Conservation (phyloP, 352 stramenopile genomes). For the Pythium angustatum region DNA sequence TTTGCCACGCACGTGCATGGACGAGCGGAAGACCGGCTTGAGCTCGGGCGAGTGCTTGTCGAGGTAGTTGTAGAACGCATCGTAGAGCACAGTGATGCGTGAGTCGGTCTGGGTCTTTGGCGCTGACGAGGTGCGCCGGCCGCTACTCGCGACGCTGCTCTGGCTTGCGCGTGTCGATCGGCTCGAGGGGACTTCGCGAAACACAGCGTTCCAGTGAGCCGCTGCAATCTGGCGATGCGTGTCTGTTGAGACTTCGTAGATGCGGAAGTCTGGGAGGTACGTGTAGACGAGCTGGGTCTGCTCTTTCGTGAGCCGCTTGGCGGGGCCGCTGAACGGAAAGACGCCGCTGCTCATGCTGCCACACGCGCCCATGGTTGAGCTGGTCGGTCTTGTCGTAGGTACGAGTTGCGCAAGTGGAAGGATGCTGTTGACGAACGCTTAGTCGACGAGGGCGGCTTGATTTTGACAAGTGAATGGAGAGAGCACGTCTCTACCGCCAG, state of each 20-base stretch:
- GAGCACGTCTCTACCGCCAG: too few relatives aligned
- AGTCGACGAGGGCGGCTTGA: background rate
- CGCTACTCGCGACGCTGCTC: slow-evolving; percentile 13
- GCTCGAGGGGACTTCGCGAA: slow-evolving; percentile 14
- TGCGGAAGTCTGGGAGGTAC: slow-evolving; percentile 42
- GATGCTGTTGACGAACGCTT: background rate
- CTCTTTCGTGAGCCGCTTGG: slow-evolving; percentile 25
- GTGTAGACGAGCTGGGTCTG: slow-evolving; percentile 36
- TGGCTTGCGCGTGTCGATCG: slow-evolving; percentile 23
- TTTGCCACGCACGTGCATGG: slow-evolving; percentile 73
- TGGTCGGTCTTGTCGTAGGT: too few relatives aligned
- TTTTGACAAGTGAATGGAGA: slow-evolving; percentile 10
- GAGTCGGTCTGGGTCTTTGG: slow-evolving; percentile 18
- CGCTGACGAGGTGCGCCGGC: background rate
- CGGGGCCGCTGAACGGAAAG: background rate
- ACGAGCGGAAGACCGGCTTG: slow-evolving; percentile 52
- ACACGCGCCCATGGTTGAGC: background rate
- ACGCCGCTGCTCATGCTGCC: slow-evolving; percentile 4
- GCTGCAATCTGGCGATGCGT: slow-evolving; percentile 36
- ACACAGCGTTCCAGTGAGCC: slow-evolving; percentile 44
- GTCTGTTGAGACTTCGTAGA: slow-evolving; percentile 41
- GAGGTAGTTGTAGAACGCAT: slow-evolving; percentile 51
- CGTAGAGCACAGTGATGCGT: slow-evolving; percentile 35
- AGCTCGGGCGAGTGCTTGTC: slow-evolving; percentile 47
- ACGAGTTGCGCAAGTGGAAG: too few relatives aligned